Conservation (phyloP, 805 yeast genomes). For the Helenozyma rhizophorensis region DNA sequence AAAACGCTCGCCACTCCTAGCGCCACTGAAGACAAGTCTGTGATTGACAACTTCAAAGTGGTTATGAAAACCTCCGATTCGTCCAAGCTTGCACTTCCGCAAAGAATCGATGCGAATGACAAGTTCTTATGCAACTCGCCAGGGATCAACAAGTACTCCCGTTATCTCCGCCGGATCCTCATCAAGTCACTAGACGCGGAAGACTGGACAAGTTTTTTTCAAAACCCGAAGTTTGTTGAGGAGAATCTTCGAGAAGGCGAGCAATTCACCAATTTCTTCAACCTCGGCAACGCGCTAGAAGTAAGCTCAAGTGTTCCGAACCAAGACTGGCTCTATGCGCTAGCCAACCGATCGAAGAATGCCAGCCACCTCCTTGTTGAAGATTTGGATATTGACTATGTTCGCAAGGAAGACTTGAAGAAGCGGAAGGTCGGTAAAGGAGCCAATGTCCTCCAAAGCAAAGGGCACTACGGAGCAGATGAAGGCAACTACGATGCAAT, state of each 20-base stretch:
- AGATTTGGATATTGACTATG: conserved; percentile 20
- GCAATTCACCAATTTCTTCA: conserved; percentile 27
- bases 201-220: conserved; percentile 6
- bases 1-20: conserved; percentile 21
- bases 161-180: conserved; percentile 6
- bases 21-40: neutral
- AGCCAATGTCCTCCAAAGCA: conserved; percentile 4
- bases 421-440: conserved; percentile 8
- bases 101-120: conserved; percentile 4
- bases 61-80: conserved; percentile 13
- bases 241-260: conserved; percentile 16
- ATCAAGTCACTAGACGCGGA: conserved; percentile 7
- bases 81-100: conserved; percentile 15
- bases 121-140: conserved; percentile 29
- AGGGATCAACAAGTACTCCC: conserved; percentile 23
- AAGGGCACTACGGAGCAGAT: conserved; percentile 21
- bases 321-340: conserved; percentile 15
- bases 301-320: conserved; percentile 12
- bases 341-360: conserved; percentile 10
- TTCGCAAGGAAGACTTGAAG: conserved; percentile 17
- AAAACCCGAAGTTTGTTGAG: conserved; percentile 10
- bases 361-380: conserved; percentile 19
- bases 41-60: conserved; percentile 15
- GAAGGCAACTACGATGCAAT: conserved; percentile 22
- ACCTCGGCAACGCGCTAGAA: conserved; percentile 23